phyloP scores from a whole-genome alignment of 352 stramenopile species.

The Thalassiosira livingstoniorum region DNA sequence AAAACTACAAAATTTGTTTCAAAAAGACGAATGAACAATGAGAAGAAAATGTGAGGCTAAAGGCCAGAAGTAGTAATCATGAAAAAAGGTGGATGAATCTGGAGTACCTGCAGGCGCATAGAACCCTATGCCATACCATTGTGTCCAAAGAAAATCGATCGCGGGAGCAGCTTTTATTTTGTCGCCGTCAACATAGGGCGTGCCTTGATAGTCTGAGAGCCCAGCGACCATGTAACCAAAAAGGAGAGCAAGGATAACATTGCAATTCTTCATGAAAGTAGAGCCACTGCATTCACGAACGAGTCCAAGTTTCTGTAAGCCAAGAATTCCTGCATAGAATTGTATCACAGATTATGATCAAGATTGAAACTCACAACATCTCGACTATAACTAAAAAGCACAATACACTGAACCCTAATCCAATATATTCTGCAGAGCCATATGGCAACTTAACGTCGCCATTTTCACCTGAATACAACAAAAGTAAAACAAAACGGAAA shows the following conservation, averaged over 20 bases:
- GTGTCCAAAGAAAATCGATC: slow-evolving; percentile 75
- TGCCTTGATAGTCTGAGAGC: slow-evolving; percentile 62
- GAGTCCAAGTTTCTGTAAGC: no score
- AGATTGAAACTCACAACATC: slow-evolving; percentile 48
- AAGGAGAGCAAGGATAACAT: slow-evolving; percentile 76
- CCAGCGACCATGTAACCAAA: slow-evolving; percentile 81
- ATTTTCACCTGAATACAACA: no score
- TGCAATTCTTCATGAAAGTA: slow-evolving; percentile 75
- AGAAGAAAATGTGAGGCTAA: no score
- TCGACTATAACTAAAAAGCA: slow-evolving; percentile 77
- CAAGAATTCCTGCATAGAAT: not conserved
- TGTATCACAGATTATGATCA: not conserved
- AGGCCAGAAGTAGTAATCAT: no score
- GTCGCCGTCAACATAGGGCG: slow-evolving; percentile 55
- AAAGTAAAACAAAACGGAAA: slow-evolving; percentile 38
- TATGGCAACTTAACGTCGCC: slow-evolving; percentile 70
- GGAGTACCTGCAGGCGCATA: slow-evolving; percentile 69
- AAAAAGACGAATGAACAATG: no score
- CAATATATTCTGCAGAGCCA: slow-evolving; percentile 76
- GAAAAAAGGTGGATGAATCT: no score
- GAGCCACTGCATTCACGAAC: slow-evolving; percentile 30
- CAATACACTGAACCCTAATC: slow-evolving; percentile 78
- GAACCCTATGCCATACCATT: slow-evolving; percentile 74
- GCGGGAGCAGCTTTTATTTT: slow-evolving; percentile 62
- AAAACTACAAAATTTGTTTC: no score